Conservation (phyloP, 176 grass and related monocot genomes). For the Juncus inflexus region DNA sequence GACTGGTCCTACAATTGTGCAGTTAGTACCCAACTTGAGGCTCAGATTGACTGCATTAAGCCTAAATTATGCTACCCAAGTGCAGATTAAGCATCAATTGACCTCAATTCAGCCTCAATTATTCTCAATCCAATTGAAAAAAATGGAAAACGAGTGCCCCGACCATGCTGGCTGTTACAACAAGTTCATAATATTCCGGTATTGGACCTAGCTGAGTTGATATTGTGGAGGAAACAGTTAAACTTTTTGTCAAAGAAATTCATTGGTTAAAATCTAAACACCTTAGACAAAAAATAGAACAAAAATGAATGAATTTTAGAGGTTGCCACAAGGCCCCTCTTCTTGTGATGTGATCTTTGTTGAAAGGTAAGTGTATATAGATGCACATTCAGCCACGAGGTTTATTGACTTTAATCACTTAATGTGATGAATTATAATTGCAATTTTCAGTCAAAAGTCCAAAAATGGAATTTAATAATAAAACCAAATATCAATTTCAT, state of each 20-base stretch:
- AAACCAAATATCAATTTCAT: background rate
- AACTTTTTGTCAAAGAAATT: too few species aligned
- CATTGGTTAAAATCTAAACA: too few species aligned
- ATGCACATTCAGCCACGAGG: background rate
- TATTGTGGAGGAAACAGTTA: too few species aligned
- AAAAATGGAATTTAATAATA: background rate
- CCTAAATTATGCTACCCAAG: background rate
- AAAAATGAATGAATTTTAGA: slow-evolving; percentile 1
- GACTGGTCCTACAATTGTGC: background rate
- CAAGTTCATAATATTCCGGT: too few species aligned
- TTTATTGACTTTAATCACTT: background rate
- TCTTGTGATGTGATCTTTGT: too few species aligned
- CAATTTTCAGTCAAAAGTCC: background rate
- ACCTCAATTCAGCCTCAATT: background rate
- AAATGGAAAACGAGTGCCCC: background rate
- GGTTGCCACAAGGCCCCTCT: background rate
- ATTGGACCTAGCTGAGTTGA: too few species aligned
- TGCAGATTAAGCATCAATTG: background rate
- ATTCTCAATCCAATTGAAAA: background rate
- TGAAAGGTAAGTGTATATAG: too few species aligned
- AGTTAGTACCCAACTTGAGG: background rate
- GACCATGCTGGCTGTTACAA: too few species aligned
- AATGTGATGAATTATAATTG: background rate
- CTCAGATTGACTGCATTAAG: background rate
- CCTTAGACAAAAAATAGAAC: background rate